Evolutionary conservation across 352 stramenopile species (phyloP).

Genomic region (Phytopythium vexans): DNA sequence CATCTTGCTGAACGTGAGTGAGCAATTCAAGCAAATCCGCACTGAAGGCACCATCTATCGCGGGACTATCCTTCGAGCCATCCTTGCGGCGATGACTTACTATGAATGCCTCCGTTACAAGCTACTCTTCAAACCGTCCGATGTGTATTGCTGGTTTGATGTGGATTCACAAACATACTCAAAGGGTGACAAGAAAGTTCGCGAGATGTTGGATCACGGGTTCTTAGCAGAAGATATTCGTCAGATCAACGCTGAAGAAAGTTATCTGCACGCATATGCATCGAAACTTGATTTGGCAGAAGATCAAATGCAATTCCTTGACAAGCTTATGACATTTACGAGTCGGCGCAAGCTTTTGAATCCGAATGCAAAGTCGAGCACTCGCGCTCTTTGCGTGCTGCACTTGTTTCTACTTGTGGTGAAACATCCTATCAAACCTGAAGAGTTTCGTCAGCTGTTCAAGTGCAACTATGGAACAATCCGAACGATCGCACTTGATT

Average conservation of each 20-base stretch:
- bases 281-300: background rate
- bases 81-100: constrained; percentile 6
- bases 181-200: constrained; percentile 4
- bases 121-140: constrained; percentile 2
- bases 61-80: constrained; percentile 3
- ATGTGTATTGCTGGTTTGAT: constrained; percentile 5
- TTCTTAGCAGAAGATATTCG: constrained; percentile 6
- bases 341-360: constrained; percentile 2
- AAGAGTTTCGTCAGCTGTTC: constrained; percentile 1
- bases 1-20: constrained; percentile 3
- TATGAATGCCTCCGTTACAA: constrained; percentile 4
- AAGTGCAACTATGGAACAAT: constrained; percentile 7
- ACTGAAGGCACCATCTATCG: constrained; percentile 4
- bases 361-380: constrained; percentile 6
- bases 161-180: constrained; percentile 6
- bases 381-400: constrained; percentile 1
- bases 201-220: constrained; percentile 4
- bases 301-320: background rate
- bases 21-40: constrained; percentile 3
- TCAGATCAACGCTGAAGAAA: constrained; percentile 2
- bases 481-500: constrained; percentile 2
- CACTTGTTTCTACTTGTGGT: background rate
- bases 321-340: background rate
- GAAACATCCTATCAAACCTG: constrained; percentile 4
- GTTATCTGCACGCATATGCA: constrained; percentile 3